A percentile compares a stretch with the other conserved stretches of the same genome.
phyloP scores from a whole-genome alignment of 352 stramenopile genomes.

The Saprolegnia parasitica region DNA sequence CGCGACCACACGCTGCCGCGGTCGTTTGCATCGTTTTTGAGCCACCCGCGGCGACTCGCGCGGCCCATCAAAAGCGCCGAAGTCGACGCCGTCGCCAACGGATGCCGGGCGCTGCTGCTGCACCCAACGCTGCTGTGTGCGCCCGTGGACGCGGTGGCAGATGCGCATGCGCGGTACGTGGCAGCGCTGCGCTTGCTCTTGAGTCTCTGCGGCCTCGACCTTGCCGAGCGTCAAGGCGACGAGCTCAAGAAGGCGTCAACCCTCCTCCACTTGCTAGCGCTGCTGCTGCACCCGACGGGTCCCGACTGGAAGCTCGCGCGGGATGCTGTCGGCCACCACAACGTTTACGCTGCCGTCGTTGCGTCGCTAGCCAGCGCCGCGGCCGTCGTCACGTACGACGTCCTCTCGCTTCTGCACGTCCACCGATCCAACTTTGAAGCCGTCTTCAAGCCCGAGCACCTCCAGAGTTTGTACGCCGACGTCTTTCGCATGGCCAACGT shows the following conservation, averaged over 20 bases:
- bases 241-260: conserved; percentile 24
- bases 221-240: conserved; percentile 4
- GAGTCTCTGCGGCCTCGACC: conserved; percentile 21
- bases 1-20: not conserved
- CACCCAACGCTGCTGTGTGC: conserved; percentile 19
- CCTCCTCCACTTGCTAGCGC: conserved; percentile 9
- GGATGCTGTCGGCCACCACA: conserved; percentile 3
- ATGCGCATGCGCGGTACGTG: conserved; percentile 1
- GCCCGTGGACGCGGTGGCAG: not conserved
- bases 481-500: conserved; percentile 76
- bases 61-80: conserved; percentile 34
- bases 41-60: conserved; percentile 37
- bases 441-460: conserved; percentile 49
- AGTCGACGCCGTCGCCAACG: conserved; percentile 64
- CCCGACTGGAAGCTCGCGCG: conserved; percentile 23
- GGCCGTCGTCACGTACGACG: not conserved
- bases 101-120: conserved; percentile 30
- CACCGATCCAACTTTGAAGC: not conserved
- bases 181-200: conserved; percentile 14
- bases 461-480: conserved; percentile 55
- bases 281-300: conserved; percentile 7
- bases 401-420: conserved; percentile 19
- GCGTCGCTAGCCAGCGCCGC: not conserved
- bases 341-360: not conserved
- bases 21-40: conserved; percentile 27